Percentiles rank a stretch among this genome's conserved stretches.
Evolutionary conservation across 2,329 filamentous ascomycete species (phyloP).

Genomic region (Grosmannia huntii): DNA sequence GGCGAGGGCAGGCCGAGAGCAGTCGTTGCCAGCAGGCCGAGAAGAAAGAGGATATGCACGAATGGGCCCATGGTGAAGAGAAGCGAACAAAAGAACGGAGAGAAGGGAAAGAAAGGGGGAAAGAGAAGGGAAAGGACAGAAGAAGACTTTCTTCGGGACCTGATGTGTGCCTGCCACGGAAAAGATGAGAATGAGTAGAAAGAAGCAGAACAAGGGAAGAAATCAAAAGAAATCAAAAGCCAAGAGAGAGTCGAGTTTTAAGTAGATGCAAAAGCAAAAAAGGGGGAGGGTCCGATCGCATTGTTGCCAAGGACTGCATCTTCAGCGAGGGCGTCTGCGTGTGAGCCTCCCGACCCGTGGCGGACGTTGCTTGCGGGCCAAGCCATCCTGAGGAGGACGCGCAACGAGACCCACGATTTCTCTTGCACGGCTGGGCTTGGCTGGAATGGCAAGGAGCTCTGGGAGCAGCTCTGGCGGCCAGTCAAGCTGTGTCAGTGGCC

Average conservation of each 20-base stretch:
- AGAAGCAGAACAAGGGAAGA: background rate
- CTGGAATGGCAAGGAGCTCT: background rate
- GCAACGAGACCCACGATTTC: background rate
- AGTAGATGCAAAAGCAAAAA: background rate
- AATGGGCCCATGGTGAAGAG: conserved; percentile 13
- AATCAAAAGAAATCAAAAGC: background rate
- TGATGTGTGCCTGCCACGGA: background rate
- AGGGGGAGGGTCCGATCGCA: background rate
- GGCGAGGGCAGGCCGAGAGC: conserved; percentile 1
- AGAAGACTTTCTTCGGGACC: background rate
- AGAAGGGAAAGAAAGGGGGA: background rate
- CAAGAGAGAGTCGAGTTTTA: background rate
- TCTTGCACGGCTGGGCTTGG: background rate
- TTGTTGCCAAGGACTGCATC: background rate
- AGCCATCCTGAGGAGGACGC: background rate
- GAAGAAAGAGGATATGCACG: conserved; percentile 5
- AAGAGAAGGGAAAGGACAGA: background rate
- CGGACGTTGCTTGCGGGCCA: background rate
- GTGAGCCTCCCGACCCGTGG: background rate
- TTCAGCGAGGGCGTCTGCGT: background rate
- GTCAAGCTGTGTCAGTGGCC: background rate
- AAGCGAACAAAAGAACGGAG: background rate
- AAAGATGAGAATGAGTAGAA: background rate
- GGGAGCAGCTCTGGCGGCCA: background rate
- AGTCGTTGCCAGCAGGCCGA: conserved; percentile 5